phyloP scores from a whole-genome alignment of 176 grass and related monocot genomes.

The Elymus sibiricus region DNA sequence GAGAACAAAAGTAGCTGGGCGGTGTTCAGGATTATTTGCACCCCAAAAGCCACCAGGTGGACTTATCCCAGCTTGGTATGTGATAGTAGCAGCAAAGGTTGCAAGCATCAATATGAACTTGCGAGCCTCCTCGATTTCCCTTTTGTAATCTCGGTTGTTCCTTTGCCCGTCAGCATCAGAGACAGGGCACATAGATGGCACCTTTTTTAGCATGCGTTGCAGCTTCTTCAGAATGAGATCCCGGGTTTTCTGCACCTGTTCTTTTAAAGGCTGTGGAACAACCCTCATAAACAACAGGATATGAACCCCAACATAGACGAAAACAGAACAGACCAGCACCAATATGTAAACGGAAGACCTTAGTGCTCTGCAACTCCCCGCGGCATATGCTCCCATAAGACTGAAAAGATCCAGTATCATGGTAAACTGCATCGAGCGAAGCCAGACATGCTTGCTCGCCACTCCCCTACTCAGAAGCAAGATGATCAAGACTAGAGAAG shows the following conservation, averaged over 20 bases:
- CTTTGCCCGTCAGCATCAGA: background rate
- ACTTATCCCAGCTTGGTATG: conserved; percentile 30
- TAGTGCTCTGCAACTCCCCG: conserved; percentile 5
- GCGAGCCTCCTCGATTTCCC: conserved; percentile 7
- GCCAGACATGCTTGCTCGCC: background rate
- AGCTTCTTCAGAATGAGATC: background rate
- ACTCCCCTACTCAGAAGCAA: conserved; percentile 33
- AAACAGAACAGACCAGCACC: conserved; percentile 5
- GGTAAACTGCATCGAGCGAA: conserved; percentile 17
- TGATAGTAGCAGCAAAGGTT: conserved; percentile 31
- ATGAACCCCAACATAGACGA: conserved; percentile 2
- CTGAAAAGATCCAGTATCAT: conserved; percentile 35
- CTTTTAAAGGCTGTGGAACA: background rate
- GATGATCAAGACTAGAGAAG: conserved; percentile 39
- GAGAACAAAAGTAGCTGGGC: conserved; percentile 20
- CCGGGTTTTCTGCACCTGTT: background rate
- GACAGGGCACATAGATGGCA: background rate
- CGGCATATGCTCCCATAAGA: conserved; percentile 31
- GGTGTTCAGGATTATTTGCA: background rate
- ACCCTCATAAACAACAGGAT: background rate
- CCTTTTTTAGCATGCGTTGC: background rate
- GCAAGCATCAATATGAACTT: conserved; percentile 34
- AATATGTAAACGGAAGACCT: conserved; percentile 20
- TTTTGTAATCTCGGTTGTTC: background rate
- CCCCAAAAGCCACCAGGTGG: conserved; percentile 40